These are phyloP conservation scores for Penium margaritaceum DNA, from an alignment of 139 green algal species.

Conservation along the genomic window DNA sequence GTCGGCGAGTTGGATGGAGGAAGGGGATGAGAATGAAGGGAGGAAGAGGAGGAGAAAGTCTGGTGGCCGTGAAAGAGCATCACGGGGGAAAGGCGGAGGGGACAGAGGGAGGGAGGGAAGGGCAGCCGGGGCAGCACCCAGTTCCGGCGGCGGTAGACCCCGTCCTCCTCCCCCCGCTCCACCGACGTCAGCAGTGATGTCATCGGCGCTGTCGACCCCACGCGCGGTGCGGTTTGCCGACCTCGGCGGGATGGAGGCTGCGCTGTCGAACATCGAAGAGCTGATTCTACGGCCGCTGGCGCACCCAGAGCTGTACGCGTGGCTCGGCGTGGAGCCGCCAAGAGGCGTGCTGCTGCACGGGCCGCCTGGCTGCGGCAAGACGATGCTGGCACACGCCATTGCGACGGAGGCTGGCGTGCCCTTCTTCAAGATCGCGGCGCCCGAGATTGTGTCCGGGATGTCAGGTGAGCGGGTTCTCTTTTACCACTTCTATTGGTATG, in stretches of 20 bases:
- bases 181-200: no score
- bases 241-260: slow-evolving; percentile 41
- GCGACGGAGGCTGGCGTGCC: slow-evolving; percentile 45
- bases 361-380: slow-evolving; percentile 58
- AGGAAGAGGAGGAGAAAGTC: no score
- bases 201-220: slow-evolving; percentile 10
- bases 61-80: no score
- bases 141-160: no score
- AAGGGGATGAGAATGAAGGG: no score
- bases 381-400: slow-evolving; percentile 52
- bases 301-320: slow-evolving; percentile 48
- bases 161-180: no score
- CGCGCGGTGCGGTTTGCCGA: slow-evolving; percentile 36
- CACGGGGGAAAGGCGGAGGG: no score
- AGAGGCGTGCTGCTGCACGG: slow-evolving; percentile 55
- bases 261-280: slow-evolving; percentile 32
- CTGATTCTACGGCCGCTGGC: slow-evolving; percentile 31
- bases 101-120: no score
- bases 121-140: no score
- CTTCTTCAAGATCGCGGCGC: slow-evolving; percentile 51
- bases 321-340: slow-evolving; percentile 49
- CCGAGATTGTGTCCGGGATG: slow-evolving; percentile 50
- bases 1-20: no score
- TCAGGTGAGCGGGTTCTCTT: slow-evolving; percentile 25
- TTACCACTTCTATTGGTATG: no score